A percentile compares a stretch with the other conserved stretches of the same genome.
phyloP scores from a whole-genome alignment of 116 monocot species.

The Papilionanthe hybrid region DNA sequence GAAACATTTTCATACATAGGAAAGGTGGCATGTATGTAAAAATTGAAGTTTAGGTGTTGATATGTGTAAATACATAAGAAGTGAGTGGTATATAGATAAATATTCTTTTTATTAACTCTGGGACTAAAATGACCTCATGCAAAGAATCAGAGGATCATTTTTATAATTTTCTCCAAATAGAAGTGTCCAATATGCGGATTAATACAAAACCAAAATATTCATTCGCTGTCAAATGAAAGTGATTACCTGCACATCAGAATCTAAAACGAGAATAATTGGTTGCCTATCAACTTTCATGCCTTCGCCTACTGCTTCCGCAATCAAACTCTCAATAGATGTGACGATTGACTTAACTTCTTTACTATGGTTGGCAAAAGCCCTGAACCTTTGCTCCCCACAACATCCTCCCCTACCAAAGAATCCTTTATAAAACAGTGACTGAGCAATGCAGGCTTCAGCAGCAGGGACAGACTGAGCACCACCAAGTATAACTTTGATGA shows the following conservation, averaged over 20 bases:
- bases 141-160: too few species aligned
- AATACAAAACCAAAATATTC: background rate
- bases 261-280: constrained; percentile 73
- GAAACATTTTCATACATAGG: too few species aligned
- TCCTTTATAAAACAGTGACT: too few species aligned
- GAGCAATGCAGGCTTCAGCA: too few species aligned
- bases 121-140: too few species aligned
- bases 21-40: too few species aligned
- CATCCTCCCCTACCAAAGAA: constrained; percentile 10
- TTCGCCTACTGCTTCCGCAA: constrained; percentile 32
- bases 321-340: constrained; percentile 13
- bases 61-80: too few species aligned
- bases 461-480: constrained; percentile 44
- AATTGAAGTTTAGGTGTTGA: too few species aligned
- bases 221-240: background rate
- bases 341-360: constrained; percentile 16
- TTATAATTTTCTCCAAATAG: too few species aligned
- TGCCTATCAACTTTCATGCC: constrained; percentile 39
- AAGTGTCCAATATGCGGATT: too few species aligned
- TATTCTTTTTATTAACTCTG: background rate
- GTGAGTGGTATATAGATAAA: too few species aligned
- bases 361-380: constrained; percentile 30
- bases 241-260: constrained; percentile 72
- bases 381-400: constrained; percentile 52
- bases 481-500: constrained; percentile 48